Conservation (phyloP, 2,329 filamentous ascomycete genomes). For the Aspergillus sp. region DNA sequence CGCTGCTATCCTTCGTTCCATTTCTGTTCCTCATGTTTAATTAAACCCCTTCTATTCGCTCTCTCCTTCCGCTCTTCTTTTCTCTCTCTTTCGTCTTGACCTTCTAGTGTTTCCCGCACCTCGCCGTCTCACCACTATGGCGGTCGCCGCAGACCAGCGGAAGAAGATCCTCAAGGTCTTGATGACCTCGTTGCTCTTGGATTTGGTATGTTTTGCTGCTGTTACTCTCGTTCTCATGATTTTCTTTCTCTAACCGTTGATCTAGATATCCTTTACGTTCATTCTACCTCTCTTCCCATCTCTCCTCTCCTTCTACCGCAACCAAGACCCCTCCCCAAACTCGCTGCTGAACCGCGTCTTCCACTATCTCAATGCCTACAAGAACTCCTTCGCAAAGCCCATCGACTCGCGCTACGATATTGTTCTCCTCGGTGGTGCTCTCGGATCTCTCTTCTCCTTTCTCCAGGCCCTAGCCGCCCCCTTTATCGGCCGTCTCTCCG, state of each 20-base stretch:
- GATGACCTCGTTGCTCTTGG: slow-evolving; percentile 83
- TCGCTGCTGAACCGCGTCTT: slow-evolving; percentile 80
- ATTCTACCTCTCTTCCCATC: slow-evolving; percentile 95
- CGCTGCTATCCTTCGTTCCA: background rate
- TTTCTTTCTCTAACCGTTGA: slow-evolving; percentile 1
- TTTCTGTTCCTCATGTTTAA: slow-evolving; percentile 25
- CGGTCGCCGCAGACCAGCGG: slow-evolving; percentile 53
- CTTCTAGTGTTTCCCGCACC: background rate
- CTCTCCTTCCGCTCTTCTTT: slow-evolving; percentile 23
- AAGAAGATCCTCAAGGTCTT: slow-evolving; percentile 85
- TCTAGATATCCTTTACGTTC: slow-evolving; percentile 94
- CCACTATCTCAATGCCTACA: slow-evolving; percentile 86
- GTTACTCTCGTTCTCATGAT: background rate
- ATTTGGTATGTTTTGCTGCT: slow-evolving; percentile 65
- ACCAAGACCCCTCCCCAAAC: slow-evolving; percentile 64
- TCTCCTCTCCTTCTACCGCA: slow-evolving; percentile 93
- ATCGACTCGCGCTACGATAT: slow-evolving; percentile 98
- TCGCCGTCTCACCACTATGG: slow-evolving; percentile 30
- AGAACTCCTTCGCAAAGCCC: slow-evolving; percentile 84
- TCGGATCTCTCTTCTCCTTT: slow-evolving; percentile 90
- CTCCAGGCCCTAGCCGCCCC: slow-evolving; percentile 92
- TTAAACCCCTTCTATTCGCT: background rate
- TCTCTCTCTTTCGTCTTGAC: background rate
- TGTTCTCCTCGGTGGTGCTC: slow-evolving; percentile 86
- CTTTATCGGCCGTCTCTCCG: slow-evolving; percentile 84